These are phyloP conservation scores for Penicillium sp. DNA, from an alignment of 2,329 filamentous ascomycete species.

Conservation along the genomic window DNA sequence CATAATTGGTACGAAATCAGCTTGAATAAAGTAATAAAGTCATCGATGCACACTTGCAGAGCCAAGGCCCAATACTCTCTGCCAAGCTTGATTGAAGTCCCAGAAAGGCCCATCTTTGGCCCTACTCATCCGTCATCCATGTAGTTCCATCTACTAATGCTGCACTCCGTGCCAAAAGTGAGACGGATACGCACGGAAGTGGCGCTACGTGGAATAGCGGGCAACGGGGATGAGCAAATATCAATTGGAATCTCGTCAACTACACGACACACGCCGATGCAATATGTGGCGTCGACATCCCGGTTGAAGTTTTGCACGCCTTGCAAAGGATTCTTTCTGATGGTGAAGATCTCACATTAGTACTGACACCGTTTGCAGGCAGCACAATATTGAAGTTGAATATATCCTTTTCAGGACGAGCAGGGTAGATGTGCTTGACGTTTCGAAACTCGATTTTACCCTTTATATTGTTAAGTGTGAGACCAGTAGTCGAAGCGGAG, in stretches of 20 bases:
- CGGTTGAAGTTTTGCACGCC: not conserved
- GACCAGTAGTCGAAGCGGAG: conserved; percentile 72
- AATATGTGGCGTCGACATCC: not conserved
- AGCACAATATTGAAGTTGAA: not conserved
- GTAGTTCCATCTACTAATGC: not conserved
- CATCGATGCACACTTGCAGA: not conserved
- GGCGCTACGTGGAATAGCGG: not conserved
- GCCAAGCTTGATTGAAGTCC: not conserved
- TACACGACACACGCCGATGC: not conserved
- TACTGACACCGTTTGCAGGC: not conserved
- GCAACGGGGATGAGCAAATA: not conserved
- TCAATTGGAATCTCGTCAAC: not conserved
- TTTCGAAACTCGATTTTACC: conserved; percentile 83
- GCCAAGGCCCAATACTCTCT: not conserved
- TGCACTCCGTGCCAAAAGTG: not conserved
- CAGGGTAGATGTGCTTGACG: conserved; percentile 93
- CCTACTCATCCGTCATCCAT: not conserved
- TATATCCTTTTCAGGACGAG: conserved; percentile 62
- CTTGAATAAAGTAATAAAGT: not conserved
- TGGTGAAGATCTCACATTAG: not conserved
- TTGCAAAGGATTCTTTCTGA: not conserved
- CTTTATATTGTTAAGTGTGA: conserved; percentile 72
- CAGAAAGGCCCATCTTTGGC: not conserved
- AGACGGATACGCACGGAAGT: not conserved
- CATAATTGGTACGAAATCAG: not conserved